Evolutionary conservation across 2,329 filamentous ascomycete species (phyloP), one percentile per base, ranked within the genome.

Genomic region (Rhytidhysteron rufulum): DNA sequence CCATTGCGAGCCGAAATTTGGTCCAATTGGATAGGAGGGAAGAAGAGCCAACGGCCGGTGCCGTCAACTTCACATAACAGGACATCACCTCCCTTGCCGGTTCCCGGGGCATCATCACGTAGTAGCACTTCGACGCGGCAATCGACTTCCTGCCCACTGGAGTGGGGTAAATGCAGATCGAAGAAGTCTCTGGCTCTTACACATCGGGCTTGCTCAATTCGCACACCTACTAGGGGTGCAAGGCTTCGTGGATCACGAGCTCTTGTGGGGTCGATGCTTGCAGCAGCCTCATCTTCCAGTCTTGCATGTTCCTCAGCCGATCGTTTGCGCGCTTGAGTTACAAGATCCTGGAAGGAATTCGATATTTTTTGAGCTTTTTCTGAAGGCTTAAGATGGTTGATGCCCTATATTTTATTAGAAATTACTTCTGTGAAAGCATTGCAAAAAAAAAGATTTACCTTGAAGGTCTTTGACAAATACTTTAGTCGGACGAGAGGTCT

Each of bases 161-260:
- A 95, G 63, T 98, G 93, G 37, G 79, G 76, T 11, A 98, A 68
- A 44, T 90, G 84, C 53, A 98, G 74, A 42, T 86, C 85, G 62
- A 98, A 98, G 51, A 85, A 82, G 63, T 98, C 93, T 55, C 95
- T 85, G 33, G 91, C 90, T 48, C 81, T 83, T 31, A 98, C 94
- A 56, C 90, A 88, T 40, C 88, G 82, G 29, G 71, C 77, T n/a
- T 79, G 75, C 57, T 95, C 83, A 40, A 97, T 83, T 31, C 70
- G 73, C 8, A 93, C 79, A 40, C 79, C 79, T 24, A 82, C 78
- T 25, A 89, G 74, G 1, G 86, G 78, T 10, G 79, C 81, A 40
- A 98, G 69, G 13, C 83, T 95, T 49, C 82, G 79, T 10, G 90
- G 77, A 62, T 96, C 87, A 49, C 90, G 80, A 34, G 84, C 82